phyloP scores from a whole-genome alignment of 2,329 filamentous ascomycete genomes.

The Mariannaea sp. region DNA sequence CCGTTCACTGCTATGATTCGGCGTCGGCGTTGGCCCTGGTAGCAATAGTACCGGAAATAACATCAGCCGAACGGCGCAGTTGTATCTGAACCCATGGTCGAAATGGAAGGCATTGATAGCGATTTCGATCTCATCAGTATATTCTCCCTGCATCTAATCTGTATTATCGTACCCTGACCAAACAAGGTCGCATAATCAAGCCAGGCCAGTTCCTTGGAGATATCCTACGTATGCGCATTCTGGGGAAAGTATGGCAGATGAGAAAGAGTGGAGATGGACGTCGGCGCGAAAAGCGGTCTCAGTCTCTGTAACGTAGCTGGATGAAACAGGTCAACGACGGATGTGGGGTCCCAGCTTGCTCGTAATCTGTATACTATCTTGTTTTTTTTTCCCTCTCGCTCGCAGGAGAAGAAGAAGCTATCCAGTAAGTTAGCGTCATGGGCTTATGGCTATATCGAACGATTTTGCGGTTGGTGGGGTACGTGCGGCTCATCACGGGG shows the following conservation, averaged over 20 bases:
- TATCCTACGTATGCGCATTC: no score
- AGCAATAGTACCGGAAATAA: no score
- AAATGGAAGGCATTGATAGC: conserved; percentile 6
- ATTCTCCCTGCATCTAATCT: conserved; percentile 10
- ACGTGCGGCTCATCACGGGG: conserved; percentile 12
- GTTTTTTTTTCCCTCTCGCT: conserved; percentile 13
- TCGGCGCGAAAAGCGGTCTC: no score
- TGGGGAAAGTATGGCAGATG: no score
- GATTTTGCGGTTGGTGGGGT: neutral
- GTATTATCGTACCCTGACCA: conserved; percentile 4
- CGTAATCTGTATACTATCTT: no score
- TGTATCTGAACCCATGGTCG: neutral
- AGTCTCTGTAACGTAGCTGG: no score
- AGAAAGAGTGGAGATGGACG: no score
- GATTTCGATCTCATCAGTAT: conserved; percentile 25
- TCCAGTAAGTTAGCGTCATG: conserved; percentile 7
- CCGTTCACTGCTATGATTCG: no score
- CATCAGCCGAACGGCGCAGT: neutral
- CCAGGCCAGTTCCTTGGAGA: no score
- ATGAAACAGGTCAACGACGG: conserved; percentile 11
- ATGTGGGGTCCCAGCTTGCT: conserved; percentile 1
- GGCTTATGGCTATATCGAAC: conserved; percentile 8
- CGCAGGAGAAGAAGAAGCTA: conserved; percentile 2
- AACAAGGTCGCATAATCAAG: conserved; percentile 1
- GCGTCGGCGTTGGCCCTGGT: no score